These are phyloP conservation scores for Vairimorpha apis DNA, from an alignment of 371 early-diverging fungal genomes.

Conservation along the genomic window DNA sequence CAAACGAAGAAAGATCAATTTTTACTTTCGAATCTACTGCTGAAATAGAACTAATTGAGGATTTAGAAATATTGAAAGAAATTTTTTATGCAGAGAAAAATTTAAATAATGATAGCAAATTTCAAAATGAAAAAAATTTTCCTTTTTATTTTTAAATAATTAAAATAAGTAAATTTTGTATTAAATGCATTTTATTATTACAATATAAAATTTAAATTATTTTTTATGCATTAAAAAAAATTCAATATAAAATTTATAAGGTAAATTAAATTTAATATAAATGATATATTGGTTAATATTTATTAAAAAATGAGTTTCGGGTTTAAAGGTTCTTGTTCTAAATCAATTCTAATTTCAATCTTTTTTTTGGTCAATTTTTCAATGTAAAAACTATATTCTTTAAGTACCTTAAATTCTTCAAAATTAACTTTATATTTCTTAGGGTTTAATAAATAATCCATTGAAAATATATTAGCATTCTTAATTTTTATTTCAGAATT, in stretches of 20 bases:
- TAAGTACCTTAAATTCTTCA: constrained; percentile 46
- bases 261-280: background rate
- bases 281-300: background rate
- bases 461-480: constrained; percentile 49
- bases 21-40: constrained; percentile 47
- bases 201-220: too few relatives aligned
- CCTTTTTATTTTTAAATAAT: background rate
- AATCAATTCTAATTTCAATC: constrained; percentile 7
- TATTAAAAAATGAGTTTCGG: constrained; percentile 47
- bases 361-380: constrained; percentile 19
- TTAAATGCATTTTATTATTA: too few relatives aligned
- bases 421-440: constrained; percentile 40
- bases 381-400: constrained; percentile 28
- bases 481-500: constrained; percentile 27
- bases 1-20: constrained; percentile 56
- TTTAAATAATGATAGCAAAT: background rate
- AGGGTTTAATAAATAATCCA: constrained; percentile 43
- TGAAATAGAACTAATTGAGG: constrained; percentile 49
- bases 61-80: constrained; percentile 51
- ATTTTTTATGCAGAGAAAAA: constrained; percentile 19
- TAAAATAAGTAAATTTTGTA: background rate
- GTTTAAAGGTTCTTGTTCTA: constrained; percentile 36
- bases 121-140: background rate
- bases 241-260: too few relatives aligned
- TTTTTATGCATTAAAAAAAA: too few relatives aligned